A percentile compares a stretch with the other conserved stretches of the same genome.
Conservation (phyloP, 2,329 filamentous ascomycete genomes). For the Ambrosiella beaveri region DNA sequence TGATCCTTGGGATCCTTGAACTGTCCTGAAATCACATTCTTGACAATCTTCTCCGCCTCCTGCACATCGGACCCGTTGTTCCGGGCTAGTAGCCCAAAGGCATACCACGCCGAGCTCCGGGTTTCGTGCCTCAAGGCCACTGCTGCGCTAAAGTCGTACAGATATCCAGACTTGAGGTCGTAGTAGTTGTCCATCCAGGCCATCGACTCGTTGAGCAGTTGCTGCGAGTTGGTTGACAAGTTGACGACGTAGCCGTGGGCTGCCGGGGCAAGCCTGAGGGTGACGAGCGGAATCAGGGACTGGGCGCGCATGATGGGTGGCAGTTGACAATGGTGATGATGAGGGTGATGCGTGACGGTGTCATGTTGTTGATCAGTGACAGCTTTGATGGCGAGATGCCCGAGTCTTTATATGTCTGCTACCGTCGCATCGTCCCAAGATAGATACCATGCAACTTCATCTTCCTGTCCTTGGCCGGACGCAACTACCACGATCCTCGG, state of each 20-base stretch:
- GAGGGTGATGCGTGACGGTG: too few relatives aligned
- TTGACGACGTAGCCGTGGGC: constrained; percentile 2
- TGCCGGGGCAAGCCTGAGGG: background rate
- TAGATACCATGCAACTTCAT: too few relatives aligned
- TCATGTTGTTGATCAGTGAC: too few relatives aligned
- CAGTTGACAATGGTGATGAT: too few relatives aligned
- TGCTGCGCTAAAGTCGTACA: constrained; percentile 30
- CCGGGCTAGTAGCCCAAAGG: constrained; percentile 37
- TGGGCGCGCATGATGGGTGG: background rate
- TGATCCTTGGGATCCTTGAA: constrained; percentile 33
- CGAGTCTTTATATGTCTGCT: too few relatives aligned
- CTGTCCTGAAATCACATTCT: constrained; percentile 34
- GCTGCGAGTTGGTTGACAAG: constrained; percentile 8
- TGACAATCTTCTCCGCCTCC: constrained; percentile 36
- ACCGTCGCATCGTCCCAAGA: too few relatives aligned
- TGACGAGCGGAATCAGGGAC: constrained; percentile 1
- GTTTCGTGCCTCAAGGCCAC: constrained; percentile 37
- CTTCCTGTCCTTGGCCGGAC: too few relatives aligned
- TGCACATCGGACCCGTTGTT: constrained; percentile 31
- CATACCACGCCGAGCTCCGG: constrained; percentile 41
- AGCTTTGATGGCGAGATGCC: too few relatives aligned
- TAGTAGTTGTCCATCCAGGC: constrained; percentile 37
- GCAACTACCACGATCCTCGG: too few relatives aligned
- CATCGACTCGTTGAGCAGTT: constrained; percentile 33
- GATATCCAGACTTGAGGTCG: constrained; percentile 32